These are phyloP conservation scores for Candida xiaguanensis DNA, from an alignment of 805 yeast species.

Conservation along the genomic window DNA sequence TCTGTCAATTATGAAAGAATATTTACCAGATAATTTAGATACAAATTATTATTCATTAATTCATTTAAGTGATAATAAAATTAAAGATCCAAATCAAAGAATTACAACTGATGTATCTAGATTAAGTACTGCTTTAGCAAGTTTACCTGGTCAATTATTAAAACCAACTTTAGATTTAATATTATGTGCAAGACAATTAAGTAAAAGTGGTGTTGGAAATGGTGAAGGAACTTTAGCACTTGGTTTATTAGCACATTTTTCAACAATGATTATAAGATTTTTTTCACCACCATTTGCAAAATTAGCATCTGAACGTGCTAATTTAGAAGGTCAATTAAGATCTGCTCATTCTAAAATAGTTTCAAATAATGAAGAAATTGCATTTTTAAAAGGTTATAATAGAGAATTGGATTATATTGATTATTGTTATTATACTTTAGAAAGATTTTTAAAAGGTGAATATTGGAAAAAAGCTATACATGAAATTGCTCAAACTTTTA, in stretches of 20 bases:
- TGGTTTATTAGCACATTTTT: conserved; percentile 76
- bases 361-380: conserved; percentile 80
- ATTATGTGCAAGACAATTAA: conserved; percentile 74
- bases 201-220: conserved; percentile 60
- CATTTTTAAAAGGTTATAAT: conserved; percentile 74
- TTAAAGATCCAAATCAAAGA: conserved; percentile 78
- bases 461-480: conserved; percentile 73
- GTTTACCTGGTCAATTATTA: conserved; percentile 76
- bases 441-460: conserved; percentile 71
- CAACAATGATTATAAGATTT: conserved; percentile 67
- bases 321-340: conserved; percentile 80
- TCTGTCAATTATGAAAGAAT: conserved; percentile 58
- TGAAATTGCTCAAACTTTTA: conserved; percentile 81
- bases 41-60: conserved; percentile 73
- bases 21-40: conserved; percentile 64
- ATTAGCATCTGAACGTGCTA: conserved; percentile 69
- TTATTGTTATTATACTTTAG: conserved; percentile 75
- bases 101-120: conserved; percentile 77
- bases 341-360: conserved; percentile 79
- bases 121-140: conserved; percentile 65
- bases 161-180: conserved; percentile 79
- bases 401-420: conserved; percentile 78
- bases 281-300: conserved; percentile 90
- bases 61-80: conserved; percentile 48
- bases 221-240: conserved; percentile 77